These are phyloP conservation scores for Daedalea quercina DNA, from an alignment of 768 basidiomycete genomes.

Conservation along the genomic window DNA sequence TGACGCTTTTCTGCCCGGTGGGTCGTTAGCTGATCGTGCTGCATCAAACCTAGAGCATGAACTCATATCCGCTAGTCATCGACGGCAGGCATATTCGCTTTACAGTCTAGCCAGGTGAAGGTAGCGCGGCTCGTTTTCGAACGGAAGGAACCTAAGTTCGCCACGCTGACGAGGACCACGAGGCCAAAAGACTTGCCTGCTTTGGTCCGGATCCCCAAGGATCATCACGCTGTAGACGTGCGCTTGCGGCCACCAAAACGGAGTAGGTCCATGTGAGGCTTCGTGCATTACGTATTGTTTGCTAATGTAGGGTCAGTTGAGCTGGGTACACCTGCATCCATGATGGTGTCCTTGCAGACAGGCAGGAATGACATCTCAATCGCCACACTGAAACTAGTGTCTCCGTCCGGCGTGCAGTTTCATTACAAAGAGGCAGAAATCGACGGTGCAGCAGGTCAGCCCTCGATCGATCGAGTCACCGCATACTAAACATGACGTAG, in stretches of 20 bases:
- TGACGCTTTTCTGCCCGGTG: conserved; percentile 70
- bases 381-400: conserved; percentile 46
- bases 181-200: conserved; percentile 26
- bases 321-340: conserved; percentile 49
- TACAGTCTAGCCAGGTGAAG: conserved; percentile 63
- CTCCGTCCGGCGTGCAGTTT: conserved; percentile 48
- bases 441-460: conserved; percentile 30
- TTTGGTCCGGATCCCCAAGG: conserved; percentile 57
- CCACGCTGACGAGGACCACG: conserved; percentile 18
- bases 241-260: conserved; percentile 49
- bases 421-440: conserved; percentile 34
- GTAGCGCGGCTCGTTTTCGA: conserved; percentile 61
- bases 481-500: neutral
- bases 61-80: conserved; percentile 44
- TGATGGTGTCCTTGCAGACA: conserved; percentile 53
- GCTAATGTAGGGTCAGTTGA: conserved; percentile 38
- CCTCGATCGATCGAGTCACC: neutral
- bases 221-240: conserved; percentile 57
- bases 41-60: neutral
- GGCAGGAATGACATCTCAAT: conserved; percentile 62
- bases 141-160: conserved; percentile 40
- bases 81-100: conserved; percentile 57
- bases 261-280: conserved; percentile 16
- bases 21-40: conserved; percentile 18
- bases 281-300: neutral